Evolutionary conservation across 208 protist species (phyloP), one percentile per base, ranked within the genome.

Genomic region (Acanthamoeba sp.): DNA sequence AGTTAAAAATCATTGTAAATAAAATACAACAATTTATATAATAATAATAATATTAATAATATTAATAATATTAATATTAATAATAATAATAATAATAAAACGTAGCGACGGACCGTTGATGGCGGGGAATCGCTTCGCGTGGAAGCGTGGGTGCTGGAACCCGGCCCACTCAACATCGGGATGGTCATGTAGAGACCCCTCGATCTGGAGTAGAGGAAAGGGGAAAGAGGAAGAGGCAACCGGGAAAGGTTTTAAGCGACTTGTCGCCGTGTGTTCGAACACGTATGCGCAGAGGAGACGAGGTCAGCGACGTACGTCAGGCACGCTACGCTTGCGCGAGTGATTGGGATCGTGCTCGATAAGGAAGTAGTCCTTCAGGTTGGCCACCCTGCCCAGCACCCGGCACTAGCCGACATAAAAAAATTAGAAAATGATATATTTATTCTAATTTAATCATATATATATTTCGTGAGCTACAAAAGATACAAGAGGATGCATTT

Each of bases 341-440:
- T 76, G 66, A 7, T 38, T 76, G 66, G 66, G 66, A 36, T 76
- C 66, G 66, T 76, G 66, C 29, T 76, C 66, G 32, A 76, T 34
- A 6, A 76, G 66, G 29, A 42, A 76, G 66, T 76, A 40, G 66
- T 40, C 66, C 66, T 42, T 76, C 66, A 76, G 36, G 66, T 76
- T 76, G 66, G 32, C 66, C 36, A 76, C 36, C 29, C 36, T 24
- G 10, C 66, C 66, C 12, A 76, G 10, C 12, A 76, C 66, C 36
- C 66, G 66, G 20, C 66, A 76, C 66, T 76, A 71, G 66, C 40
- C 16, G 32, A 38, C 14, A 18, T 10, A 34, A 14, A 6, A 62
- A n/a, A 62, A 22, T 9, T n/a, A 10, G 55, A 62, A 62, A n/a
- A 22, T 7, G 24, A 62, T 22, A 0, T 22, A n/a, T n/a, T n/a